These are phyloP conservation scores for Ceratocystis alfenasii DNA, from an alignment of 2,329 filamentous ascomycete genomes.

Conservation along the genomic window DNA sequence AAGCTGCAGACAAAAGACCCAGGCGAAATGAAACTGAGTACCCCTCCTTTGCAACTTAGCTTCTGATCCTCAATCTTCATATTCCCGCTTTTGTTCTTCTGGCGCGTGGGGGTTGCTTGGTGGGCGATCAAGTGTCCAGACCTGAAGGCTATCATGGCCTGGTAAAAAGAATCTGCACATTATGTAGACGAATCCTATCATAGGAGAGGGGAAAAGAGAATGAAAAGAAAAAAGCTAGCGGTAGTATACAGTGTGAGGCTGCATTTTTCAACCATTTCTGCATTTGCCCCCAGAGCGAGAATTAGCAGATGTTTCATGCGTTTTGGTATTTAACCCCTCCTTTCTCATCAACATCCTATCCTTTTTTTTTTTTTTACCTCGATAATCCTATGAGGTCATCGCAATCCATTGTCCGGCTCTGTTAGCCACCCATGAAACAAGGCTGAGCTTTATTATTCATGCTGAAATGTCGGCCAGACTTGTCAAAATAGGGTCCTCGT, in stretches of 20 bases:
- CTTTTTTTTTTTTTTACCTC: background rate
- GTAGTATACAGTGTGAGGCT: background rate
- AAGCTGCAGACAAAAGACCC: too few species aligned
- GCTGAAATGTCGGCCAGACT: background rate
- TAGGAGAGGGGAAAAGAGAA: background rate
- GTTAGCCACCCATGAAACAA: conserved; percentile 1
- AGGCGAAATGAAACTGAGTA: too few species aligned
- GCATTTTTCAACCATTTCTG: background rate
- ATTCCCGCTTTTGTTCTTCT: too few species aligned
- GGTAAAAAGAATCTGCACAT: too few species aligned
- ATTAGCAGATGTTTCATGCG: background rate
- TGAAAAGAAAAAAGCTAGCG: background rate
- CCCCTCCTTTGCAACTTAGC: too few species aligned
- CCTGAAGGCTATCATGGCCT: too few species aligned
- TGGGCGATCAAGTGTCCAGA: too few species aligned
- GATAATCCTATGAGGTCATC: conserved; percentile 7
- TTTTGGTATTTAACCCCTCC: background rate
- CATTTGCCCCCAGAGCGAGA: background rate
- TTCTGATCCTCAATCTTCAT: too few species aligned
- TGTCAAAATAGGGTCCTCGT: background rate
- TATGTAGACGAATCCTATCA: background rate
- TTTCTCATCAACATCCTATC: background rate
- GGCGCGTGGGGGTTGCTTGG: too few species aligned
- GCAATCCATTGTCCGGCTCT: background rate
- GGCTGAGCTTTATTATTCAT: conserved; percentile 3